Evolutionary conservation across 2,329 filamentous ascomycete genomes (phyloP).

Genomic region (Dactylellina cionopaga): DNA sequence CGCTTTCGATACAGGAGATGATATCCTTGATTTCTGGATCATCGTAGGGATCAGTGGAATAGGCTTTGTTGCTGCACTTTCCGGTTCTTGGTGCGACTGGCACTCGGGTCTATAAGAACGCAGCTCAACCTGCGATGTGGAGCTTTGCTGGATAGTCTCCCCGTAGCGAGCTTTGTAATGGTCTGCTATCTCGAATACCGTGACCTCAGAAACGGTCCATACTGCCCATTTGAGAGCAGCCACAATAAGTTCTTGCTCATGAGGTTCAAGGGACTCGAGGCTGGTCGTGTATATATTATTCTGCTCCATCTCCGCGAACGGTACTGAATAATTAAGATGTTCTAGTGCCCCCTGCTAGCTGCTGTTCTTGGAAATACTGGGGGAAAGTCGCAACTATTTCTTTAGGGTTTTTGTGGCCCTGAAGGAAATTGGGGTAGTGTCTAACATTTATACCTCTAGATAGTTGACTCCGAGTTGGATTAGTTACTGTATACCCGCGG

Average conservation of each 20-base stretch:
- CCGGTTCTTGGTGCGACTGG: not conserved
- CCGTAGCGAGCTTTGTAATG: constrained; percentile 29
- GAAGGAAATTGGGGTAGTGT: too few species aligned
- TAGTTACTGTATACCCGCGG: too few species aligned
- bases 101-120: not conserved
- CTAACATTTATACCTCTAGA: too few species aligned
- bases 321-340: too few species aligned
- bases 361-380: too few species aligned
- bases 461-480: too few species aligned
- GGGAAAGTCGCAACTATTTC: too few species aligned
- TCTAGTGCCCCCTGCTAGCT: too few species aligned
- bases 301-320: too few species aligned
- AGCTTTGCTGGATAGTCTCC: not conserved
- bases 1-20: constrained; percentile 31
- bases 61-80: not conserved
- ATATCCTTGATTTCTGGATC: constrained; percentile 35
- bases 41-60: constrained; percentile 13
- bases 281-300: constrained; percentile 34
- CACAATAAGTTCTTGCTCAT: constrained; percentile 35
- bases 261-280: constrained; percentile 13
- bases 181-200: constrained; percentile 22
- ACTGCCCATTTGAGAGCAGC: constrained; percentile 35
- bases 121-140: not conserved
- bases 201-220: constrained; percentile 23
- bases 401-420: too few species aligned